Base-by-base conservation (phyloP, 1,284 basidiomycete species). In the Apiotrichum porosum region DNA sequence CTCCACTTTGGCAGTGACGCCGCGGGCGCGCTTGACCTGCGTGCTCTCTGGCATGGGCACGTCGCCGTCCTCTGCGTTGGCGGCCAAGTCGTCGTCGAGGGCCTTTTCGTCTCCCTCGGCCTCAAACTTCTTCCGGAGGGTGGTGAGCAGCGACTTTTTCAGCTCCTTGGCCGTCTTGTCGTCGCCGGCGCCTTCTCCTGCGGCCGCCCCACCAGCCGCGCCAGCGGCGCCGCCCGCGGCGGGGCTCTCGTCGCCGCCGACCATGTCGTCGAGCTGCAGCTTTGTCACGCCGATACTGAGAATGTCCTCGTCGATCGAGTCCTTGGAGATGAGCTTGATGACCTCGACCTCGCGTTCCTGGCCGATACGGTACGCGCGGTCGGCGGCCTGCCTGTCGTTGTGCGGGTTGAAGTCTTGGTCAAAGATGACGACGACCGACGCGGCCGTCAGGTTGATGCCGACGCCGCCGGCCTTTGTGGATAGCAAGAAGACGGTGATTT, bases 271-370 rank as follows among this genome's bases (percentile, higher is more conserved):
- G 14, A 97, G 77, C 30, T 85, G 85, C 43, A 97, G 77, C 74
- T 97, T 97, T 32, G 89, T 91, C 71, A 85, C 78, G 3, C 90
- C 92, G 14, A 95, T 81, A n/a, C 79, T 80, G 23, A 91, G 74
- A 81, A 97, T 97, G 68, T 95, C 90, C 72, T 97, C 93, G 62
- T 97, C 94, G 55, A 98, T 97, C 1, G 90, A 93, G 13, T 84
- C 88, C 51, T 82, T 83, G 2, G 88, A 86, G 60, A 97, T 88
- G n/a, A 98, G 78, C 68, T 93, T 95, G 66, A 97, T 83, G 4
- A 98, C 72, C 54, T 74, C 68, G 33, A 72, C 71, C 44, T 63
- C 60, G 42, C 66, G 63, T 37, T 72, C 71, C 60, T 72, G 71
- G 32, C 71, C 72, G 60, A 99, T 97, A n/a, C 95, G 86, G 69